These are phyloP conservation scores for Spathaspora sp. DNA, from an alignment of 1,139 yeast genomes.

Conservation along the genomic window DNA sequence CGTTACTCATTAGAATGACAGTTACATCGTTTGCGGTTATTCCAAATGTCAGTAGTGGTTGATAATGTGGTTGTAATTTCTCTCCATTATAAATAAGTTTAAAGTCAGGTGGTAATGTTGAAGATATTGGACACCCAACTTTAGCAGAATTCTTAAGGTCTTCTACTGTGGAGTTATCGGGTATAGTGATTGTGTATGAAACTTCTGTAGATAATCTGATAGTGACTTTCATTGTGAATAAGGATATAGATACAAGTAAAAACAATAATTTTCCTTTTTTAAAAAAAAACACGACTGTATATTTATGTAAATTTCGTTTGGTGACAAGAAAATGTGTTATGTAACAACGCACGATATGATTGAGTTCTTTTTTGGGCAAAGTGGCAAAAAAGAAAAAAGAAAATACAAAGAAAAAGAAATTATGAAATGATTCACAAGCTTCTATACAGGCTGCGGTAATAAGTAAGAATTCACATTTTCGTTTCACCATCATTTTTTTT, in stretches of 20 bases:
- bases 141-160: slow-evolving; percentile 47
- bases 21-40: slow-evolving; percentile 25
- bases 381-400: slow-evolving; percentile 2
- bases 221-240: slow-evolving; percentile 35
- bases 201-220: slow-evolving; percentile 44
- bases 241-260: not conserved
- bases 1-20: slow-evolving; percentile 47
- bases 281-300: not conserved
- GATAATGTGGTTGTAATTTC: slow-evolving; percentile 38
- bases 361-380: not conserved
- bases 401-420: not conserved
- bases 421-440: not conserved
- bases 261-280: too few relatives aligned
- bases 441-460: not conserved
- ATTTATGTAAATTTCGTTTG: not conserved
- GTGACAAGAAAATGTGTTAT: not conserved
- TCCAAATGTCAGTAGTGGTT: slow-evolving; percentile 23
- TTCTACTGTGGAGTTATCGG: slow-evolving; percentile 50
- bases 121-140: slow-evolving; percentile 37
- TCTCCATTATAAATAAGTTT: slow-evolving; percentile 55
- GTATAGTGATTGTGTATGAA: slow-evolving; percentile 44
- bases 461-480: not conserved
- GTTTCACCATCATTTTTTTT: not conserved
- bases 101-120: slow-evolving; percentile 39
- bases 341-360: not conserved